Evolutionary conservation across 169 alveolate genomes (phyloP).

Genomic region (Pseudocohnilembus persalinus): DNA sequence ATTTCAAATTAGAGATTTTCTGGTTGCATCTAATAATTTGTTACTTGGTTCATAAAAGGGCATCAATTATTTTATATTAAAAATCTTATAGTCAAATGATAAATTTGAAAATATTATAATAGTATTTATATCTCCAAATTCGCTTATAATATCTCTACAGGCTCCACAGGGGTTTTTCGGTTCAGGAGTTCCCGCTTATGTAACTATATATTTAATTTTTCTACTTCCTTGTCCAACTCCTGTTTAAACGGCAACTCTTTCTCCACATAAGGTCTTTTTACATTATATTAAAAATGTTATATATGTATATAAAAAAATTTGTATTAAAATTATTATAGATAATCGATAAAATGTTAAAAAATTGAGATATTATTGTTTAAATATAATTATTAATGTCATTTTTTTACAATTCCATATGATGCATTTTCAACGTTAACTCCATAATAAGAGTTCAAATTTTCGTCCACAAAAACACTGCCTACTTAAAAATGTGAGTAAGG

Average conservation of each 20-base stretch:
- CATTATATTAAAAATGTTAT: too few species aligned
- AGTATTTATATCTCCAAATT: neutral
- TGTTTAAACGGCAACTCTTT: conserved; percentile 3
- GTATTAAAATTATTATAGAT: too few species aligned
- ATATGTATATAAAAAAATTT: too few species aligned
- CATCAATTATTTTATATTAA: neutral
- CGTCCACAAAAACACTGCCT: conserved; percentile 1
- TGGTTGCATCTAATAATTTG: too few species aligned
- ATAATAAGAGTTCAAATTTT: conserved; percentile 5
- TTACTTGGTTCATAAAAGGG: too few species aligned
- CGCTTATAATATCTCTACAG: conserved; percentile 18
- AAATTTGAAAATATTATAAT: neutral
- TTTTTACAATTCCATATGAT: conserved; percentile 9
- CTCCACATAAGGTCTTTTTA: conserved; percentile 4
- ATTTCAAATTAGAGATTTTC: too few species aligned
- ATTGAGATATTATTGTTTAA: too few species aligned
- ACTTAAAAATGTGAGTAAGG: conserved; percentile 16
- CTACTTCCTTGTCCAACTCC: conserved; percentile 5
- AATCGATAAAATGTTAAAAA: too few species aligned
- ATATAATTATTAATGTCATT: too few species aligned
- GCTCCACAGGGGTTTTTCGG: conserved; percentile 16
- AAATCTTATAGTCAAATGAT: neutral
- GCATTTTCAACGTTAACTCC: conserved; percentile 27
- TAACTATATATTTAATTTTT: neutral
- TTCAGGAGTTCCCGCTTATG: neutral